Evolutionary conservation across 1,139 yeast genomes (phyloP).

Genomic region (Saccharomyces hybrid): DNA sequence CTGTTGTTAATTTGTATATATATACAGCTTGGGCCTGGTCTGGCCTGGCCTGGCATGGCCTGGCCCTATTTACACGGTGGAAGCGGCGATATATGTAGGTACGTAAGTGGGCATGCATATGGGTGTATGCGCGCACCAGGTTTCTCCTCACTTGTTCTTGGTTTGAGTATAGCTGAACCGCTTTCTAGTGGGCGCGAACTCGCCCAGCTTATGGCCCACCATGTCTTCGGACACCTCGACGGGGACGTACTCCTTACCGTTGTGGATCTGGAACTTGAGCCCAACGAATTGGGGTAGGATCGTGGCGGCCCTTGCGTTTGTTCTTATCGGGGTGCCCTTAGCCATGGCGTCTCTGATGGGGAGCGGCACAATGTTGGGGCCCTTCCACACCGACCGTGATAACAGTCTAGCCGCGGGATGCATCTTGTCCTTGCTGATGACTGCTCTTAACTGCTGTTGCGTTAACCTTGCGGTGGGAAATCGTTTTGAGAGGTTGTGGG

Average conservation of each 20-base stretch:
- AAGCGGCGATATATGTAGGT: too few relatives aligned
- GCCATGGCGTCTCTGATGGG: conserved; percentile 81
- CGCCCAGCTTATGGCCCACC: conserved; percentile 95
- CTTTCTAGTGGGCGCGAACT: conserved; percentile 89
- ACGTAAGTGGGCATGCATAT: too few relatives aligned
- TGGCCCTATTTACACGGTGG: not conserved
- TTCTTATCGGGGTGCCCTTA: conserved; percentile 78
- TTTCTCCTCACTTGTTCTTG: conserved; percentile 28
- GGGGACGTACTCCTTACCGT: conserved; percentile 90
- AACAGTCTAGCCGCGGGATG: conserved; percentile 17
- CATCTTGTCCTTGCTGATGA: conserved; percentile 7
- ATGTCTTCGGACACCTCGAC: conserved; percentile 84
- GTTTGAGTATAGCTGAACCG: conserved; percentile 73
- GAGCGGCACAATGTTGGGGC: conserved; percentile 89
- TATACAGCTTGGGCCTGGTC: not conserved
- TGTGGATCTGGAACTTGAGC: conserved; percentile 85
- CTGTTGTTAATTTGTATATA: not conserved
- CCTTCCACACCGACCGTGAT: conserved; percentile 37
- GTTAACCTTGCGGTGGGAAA: not conserved
- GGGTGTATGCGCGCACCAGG: too few relatives aligned
- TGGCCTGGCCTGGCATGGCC: not conserved
- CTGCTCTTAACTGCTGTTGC: not conserved
- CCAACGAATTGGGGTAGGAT: conserved; percentile 95
- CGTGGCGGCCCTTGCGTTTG: conserved; percentile 91
- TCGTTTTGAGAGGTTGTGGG: not conserved